Base-by-base conservation (phyloP, 2,329 filamentous ascomycete genomes). In the Ambrosiella xylebori region DNA sequence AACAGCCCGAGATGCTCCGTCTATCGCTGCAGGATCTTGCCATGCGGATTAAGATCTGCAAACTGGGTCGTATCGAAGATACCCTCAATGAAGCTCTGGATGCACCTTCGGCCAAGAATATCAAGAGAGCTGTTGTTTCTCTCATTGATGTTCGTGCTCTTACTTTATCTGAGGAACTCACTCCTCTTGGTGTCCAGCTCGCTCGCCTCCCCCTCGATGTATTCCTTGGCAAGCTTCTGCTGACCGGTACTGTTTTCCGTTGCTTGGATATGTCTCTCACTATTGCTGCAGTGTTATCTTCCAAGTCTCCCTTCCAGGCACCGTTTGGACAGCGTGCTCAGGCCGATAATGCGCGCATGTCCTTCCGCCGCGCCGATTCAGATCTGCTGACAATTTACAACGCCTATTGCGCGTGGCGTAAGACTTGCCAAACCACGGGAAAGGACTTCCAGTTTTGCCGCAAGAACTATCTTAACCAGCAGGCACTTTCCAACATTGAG, bases 11-110 rank as follows among this genome's bases (percentile, higher is more conserved):
- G 69, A 95, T 98, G 82, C 80, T 98, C 45, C 85, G 93, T 0
- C 74, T 98, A 3, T 96, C 93, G 0, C 74, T 98, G 9, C 93
- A 98, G 69, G 93, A 98, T 66, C 75, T 98, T 9, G 89, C 95
- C 4, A 90, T 98, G 67, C 83, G 93, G 7, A 90, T 97, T 63
- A 98, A 98, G 71, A 95, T 96, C 51, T 98, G 91, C 74, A 95
- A 94, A 66, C 79, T 98, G 49, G 93, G 93, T 9, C 85, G 88
- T 45, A 95, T 97, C 57, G 91, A 97, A 67, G 81, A 91, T 64
- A 96, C 90, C 0, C 76, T 98, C 8, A 80, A 85, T 19, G 82
- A 90, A 68, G 93, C 93, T 2, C 75, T 98, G 13, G 93, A 98
- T 66, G 85, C 91, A 0, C 93, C 93, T 0, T 90, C 86, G 0